These are phyloP conservation scores for Aegilops tauschii DNA, from an alignment of 176 grass and related monocot genomes.

Conservation along the genomic window DNA sequence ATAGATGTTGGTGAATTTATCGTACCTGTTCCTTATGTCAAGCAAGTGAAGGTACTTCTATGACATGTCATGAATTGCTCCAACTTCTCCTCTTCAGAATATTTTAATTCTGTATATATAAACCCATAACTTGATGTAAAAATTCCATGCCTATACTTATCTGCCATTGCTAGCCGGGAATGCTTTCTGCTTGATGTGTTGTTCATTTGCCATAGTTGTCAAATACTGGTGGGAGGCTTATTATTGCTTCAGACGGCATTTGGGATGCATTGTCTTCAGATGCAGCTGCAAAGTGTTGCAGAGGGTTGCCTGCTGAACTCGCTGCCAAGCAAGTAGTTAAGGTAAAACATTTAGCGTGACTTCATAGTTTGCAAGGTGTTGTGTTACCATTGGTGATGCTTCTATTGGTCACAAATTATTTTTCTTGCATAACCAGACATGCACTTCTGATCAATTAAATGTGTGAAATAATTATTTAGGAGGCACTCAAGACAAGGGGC, in stretches of 20 bases:
- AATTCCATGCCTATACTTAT: conserved; percentile 1
- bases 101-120: not conserved
- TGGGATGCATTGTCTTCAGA: conserved; percentile 95
- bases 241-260: conserved; percentile 97
- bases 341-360: conserved; percentile 35
- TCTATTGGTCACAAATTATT: conserved; percentile 18
- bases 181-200: conserved; percentile 9
- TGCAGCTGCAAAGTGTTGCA: conserved; percentile 79
- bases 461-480: conserved; percentile 48
- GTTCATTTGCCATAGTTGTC: conserved; percentile 50
- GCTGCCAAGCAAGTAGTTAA: conserved; percentile 95
- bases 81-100: not conserved
- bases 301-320: conserved; percentile 89
- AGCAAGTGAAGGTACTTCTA: conserved; percentile 88
- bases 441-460: not conserved
- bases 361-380: not conserved
- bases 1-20: conserved; percentile 98
- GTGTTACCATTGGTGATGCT: not conserved
- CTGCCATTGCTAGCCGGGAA: not conserved
- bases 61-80: conserved; percentile 1
- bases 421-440: not conserved
- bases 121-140: not conserved
- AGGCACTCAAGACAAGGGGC: conserved; percentile 88
- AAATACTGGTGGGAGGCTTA: conserved; percentile 86
- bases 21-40: conserved; percentile 90